These are phyloP conservation scores for Aspergillus sp. DNA, from an alignment of 2,329 filamentous ascomycete species.

Conservation along the genomic window DNA sequence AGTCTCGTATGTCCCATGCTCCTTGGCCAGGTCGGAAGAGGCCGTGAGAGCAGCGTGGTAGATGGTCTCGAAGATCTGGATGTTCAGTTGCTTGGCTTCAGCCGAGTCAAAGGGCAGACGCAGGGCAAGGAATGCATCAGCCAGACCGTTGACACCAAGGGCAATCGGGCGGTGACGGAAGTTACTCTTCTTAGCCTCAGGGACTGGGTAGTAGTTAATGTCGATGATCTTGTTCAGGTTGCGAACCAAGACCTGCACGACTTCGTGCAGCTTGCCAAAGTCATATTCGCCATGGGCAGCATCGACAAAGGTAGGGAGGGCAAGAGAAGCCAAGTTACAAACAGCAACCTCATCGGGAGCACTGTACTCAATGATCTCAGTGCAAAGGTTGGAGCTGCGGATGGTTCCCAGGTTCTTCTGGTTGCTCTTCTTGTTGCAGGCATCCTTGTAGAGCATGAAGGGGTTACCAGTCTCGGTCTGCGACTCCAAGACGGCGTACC, in stretches of 20 bases:
- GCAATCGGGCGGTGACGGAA: constrained; percentile 95
- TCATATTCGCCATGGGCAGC: constrained; percentile 82
- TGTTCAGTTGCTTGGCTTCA: constrained; percentile 91
- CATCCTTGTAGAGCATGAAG: constrained; percentile 99
- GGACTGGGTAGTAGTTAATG: constrained; percentile 96
- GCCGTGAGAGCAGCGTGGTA: constrained; percentile 93
- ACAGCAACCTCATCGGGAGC: constrained; percentile 98
- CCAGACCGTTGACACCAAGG: constrained; percentile 95
- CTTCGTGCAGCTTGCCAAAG: constrained; percentile 95
- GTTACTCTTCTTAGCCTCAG: constrained; percentile 92
- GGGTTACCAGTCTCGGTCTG: constrained; percentile 99
- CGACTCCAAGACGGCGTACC: constrained; percentile 97
- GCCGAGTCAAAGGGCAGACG: constrained; percentile 96
- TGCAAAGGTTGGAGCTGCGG: constrained; percentile 97
- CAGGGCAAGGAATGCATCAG: constrained; percentile 95
- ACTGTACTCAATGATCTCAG: constrained; percentile 96
- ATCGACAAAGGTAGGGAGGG: constrained; percentile 88
- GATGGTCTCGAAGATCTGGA: constrained; percentile 98
- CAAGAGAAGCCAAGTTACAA: constrained; percentile 94
- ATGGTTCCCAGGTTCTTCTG: constrained; percentile 99
- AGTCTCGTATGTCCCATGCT: constrained; percentile 79
- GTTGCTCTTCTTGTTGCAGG: constrained; percentile 98
- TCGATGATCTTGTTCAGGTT: constrained; percentile 99
- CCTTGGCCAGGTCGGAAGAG: constrained; percentile 81
- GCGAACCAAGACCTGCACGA: constrained; percentile 84